These are phyloP conservation scores for Hypoxylon fragiforme DNA, from an alignment of 495 filamentous ascomycete species.

Conservation along the genomic window DNA sequence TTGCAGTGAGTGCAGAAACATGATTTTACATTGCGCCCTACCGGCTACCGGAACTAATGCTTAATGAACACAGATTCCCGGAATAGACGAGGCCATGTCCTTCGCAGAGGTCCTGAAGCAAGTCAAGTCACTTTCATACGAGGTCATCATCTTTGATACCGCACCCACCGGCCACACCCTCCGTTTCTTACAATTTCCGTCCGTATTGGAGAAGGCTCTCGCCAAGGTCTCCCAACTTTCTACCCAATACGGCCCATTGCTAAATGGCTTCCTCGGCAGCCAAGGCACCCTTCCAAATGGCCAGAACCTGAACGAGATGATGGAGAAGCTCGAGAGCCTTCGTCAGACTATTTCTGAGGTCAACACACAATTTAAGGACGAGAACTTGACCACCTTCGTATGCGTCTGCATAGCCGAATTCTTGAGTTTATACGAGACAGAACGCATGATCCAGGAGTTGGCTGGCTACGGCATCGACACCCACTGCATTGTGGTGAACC, in stretches of 20 bases:
- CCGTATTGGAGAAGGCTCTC: constrained; percentile 96
- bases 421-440: constrained; percentile 94
- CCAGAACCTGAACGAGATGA: constrained; percentile 84
- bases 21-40: background rate
- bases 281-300: constrained; percentile 84
- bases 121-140: constrained; percentile 98
- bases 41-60: constrained; percentile 26
- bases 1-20: constrained; percentile 51
- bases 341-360: constrained; percentile 93
- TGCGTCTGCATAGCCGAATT: constrained; percentile 99
- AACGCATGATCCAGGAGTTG: constrained; percentile 99
- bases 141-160: constrained; percentile 98
- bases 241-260: constrained; percentile 90
- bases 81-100: constrained; percentile 99
- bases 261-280: constrained; percentile 86
- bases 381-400: constrained; percentile 94
- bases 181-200: constrained; percentile 98
- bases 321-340: constrained; percentile 90
- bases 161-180: constrained; percentile 98
- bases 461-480: constrained; percentile 93
- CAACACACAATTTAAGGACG: constrained; percentile 96
- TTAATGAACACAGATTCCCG: constrained; percentile 71
- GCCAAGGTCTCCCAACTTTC: constrained; percentile 95
- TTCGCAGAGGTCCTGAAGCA: constrained; percentile 99
- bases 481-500: constrained; percentile 96